Base-by-base conservation (phyloP, 331 rosid genomes). In the Spiraea crenata region DNA sequence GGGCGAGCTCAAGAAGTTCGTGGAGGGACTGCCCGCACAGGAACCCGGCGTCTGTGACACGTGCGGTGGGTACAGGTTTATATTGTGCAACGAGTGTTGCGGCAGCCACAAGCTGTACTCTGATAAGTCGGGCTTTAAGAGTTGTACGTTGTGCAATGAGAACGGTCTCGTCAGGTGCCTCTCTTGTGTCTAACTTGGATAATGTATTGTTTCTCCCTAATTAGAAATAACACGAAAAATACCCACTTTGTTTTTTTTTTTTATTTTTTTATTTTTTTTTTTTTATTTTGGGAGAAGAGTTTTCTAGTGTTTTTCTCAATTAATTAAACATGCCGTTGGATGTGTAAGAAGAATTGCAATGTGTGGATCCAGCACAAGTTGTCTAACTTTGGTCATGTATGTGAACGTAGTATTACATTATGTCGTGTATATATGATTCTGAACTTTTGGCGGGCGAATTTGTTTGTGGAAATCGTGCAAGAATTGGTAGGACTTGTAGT, bases 1-100 rank as follows among this genome's bases (percentile, higher is more conserved):
- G 4, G 97, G 99, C 63, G 99, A 93, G 91, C 99, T 93, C 52
- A 87, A 58, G 97, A 89, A 91, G 79, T 63, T 90, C 14, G 85
- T 87, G 0, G 91, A 91, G 58, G 96, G 96, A 9, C 57, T 91
- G 86, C 95, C 99, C 65, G 84, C 71, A 75, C 88, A 77, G 50
- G 92, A 85, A 68, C 76, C 73, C 2, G 83, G 82, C 35, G 79
- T 55, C 25, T 93, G 97, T 61, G 85, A 79, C 80, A 65, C 57
- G 76, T 93, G 98, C 66, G 92, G 90, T 5, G 97, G 92, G 4
- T 77, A 81, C 70, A 77, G 91, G 72, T 93, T 93, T 69, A 67
- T 85, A 5, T 88, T 91, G 10, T 93, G 99, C 19, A 88, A 81
- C 62, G 95, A 75, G 1, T 93, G 99, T 40, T 67, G 79, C n/a